Base-by-base conservation (phyloP, 768 basidiomycete species). In the Calocybe cyanea region DNA sequence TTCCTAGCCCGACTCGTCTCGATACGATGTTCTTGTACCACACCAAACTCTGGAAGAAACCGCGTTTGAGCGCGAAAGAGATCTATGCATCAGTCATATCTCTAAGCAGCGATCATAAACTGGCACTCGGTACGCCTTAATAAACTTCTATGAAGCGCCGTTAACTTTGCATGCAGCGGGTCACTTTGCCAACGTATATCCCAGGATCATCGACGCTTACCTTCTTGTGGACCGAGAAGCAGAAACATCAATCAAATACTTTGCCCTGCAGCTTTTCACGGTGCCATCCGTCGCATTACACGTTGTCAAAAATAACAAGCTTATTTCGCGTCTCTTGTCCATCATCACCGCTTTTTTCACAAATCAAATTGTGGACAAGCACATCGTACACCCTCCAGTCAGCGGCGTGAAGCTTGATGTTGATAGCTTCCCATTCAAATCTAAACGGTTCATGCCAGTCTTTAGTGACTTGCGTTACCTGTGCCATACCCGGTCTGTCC, bases 371-470 rank as follows among this genome's bases (percentile, higher is more conserved):
- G 66, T 68, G 4, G 81, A 85, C 46, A 86, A 85, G 63, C 77
- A 79, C 35, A 84, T 92, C 50, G 58, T 76, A 9, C 72, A 72
- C 49, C 69, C 71, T 28, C 61, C 69, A 7, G 50, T 52, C 33
- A 47, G 45, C 24, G 52, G 48, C 17, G 59, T 55, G 8, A 57
- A 58, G 56, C 60, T 96, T 43, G 89, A 94, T 49, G 85, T 91
- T 32, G 94, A 96, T 38, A 80, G 82, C 31, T 80, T 82, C 47
- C 85, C 89, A 0, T 96, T 96, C 80, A 87, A 89, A 64, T 91
- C 88, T 14, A 97, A 97, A 62, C 86, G 94, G 7, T 96, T 95
- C 68, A 89, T 93, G 84, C 89, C 91, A 2, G 81, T 98, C 38
- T 95, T 97, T 63, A 86, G 86, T 55, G 91, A 94, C 63, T 75